phyloP scores from a whole-genome alignment of 768 basidiomycete genomes.

The Amanita fuliginea region DNA sequence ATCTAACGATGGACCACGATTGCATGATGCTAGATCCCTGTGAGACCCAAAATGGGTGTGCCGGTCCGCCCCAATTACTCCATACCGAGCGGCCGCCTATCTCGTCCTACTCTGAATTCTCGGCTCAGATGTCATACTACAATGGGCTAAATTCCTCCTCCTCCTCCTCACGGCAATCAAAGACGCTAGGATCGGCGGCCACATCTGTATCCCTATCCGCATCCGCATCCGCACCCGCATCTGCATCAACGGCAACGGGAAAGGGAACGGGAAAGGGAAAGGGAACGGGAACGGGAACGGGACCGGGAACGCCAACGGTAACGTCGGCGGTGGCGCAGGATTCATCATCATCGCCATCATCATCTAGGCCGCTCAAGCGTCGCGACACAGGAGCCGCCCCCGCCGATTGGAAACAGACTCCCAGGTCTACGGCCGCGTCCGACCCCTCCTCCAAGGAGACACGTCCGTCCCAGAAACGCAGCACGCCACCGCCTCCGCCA shows the following conservation, averaged over 20 bases:
- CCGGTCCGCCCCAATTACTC: not conserved
- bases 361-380: not conserved
- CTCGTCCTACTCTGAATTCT: conserved; percentile 5
- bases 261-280: too few species aligned
- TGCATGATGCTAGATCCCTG: not conserved
- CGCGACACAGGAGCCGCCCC: not conserved
- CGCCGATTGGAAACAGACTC: not conserved
- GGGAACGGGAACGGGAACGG: too few species aligned
- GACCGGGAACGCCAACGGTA: too few species aligned
- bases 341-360: too few species aligned
- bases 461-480: not conserved
- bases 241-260: too few species aligned
- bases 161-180: not conserved
- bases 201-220: not conserved
- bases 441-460: not conserved
- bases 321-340: not conserved
- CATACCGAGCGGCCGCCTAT: conserved; percentile 1
- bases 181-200: not conserved
- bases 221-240: too few species aligned
- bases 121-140: conserved; percentile 1
- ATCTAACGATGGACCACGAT: not conserved
- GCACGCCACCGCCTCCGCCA: not conserved
- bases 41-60: not conserved
- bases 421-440: not conserved
- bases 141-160: not conserved